phyloP scores from a whole-genome alignment of 1,139 yeast species.

The Geotrichum phurueaensis region DNA sequence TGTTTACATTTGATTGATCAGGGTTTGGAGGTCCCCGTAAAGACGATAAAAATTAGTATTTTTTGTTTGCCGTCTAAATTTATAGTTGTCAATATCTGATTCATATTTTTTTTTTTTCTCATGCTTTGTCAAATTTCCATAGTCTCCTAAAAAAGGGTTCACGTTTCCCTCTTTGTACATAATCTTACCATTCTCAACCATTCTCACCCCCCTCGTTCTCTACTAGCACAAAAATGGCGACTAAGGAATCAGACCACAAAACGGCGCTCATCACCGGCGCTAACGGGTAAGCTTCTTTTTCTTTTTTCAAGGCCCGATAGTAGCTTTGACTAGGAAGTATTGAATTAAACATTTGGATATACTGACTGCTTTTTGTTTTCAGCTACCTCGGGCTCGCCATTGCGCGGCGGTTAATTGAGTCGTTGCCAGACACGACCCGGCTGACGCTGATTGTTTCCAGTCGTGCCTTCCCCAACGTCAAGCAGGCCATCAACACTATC shows the following conservation, averaged over 20 bases:
- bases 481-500: constrained; percentile 63
- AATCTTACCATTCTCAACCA: too few species aligned
- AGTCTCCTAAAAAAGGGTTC: too few species aligned
- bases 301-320: background rate
- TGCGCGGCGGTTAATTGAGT: constrained; percentile 68
- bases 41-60: too few species aligned
- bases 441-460: constrained; percentile 82
- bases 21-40: background rate
- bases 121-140: too few species aligned
- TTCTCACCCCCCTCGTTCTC: background rate
- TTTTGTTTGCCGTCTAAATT: too few species aligned
- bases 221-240: background rate
- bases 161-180: too few species aligned
- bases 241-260: constrained; percentile 26
- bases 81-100: too few species aligned
- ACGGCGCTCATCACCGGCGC: constrained; percentile 61
- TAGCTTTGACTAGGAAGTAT: background rate
- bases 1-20: background rate
- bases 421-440: constrained; percentile 46
- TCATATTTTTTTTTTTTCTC: too few species aligned
- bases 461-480: constrained; percentile 76
- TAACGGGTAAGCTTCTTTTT: constrained; percentile 39
- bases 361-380: background rate
- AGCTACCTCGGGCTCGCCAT: constrained; percentile 83
- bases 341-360: background rate